These are phyloP conservation scores for Acacia melanoxylon DNA, from an alignment of 306 rosid species.

Conservation along the genomic window DNA sequence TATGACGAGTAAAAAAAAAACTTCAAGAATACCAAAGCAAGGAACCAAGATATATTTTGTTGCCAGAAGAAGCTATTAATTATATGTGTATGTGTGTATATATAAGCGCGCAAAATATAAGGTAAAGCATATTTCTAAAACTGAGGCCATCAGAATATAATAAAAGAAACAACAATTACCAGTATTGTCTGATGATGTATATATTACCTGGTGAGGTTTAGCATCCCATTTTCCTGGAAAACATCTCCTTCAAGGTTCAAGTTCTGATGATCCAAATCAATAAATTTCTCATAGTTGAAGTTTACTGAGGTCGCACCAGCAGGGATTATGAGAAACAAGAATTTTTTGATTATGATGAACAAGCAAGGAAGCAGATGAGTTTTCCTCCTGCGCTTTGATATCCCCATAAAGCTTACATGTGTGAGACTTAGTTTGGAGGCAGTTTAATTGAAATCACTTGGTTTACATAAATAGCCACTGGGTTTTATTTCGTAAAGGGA, in stretches of 20 bases:
- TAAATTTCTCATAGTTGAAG: constrained; percentile 14
- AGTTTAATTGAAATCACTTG: not conserved
- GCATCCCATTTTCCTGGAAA: not conserved
- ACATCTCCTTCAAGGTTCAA: constrained; percentile 11
- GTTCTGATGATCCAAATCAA: not conserved
- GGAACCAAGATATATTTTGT: no score
- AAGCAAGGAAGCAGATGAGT: not conserved
- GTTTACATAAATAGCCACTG: not conserved
- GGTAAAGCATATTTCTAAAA: not conserved
- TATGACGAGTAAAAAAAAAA: no score
- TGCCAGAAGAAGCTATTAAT: no score
- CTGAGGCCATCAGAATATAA: not conserved
- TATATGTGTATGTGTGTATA: no score
- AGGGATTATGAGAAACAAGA: not conserved
- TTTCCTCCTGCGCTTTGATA: not conserved
- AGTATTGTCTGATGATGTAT: not conserved
- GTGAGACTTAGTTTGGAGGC: not conserved
- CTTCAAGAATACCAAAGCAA: no score
- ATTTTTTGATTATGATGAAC: not conserved
- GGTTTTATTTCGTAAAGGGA: no score
- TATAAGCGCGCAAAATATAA: no score
- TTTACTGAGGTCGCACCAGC: not conserved
- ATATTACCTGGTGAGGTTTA: constrained; percentile 19
- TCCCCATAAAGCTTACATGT: not conserved
- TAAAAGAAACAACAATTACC: not conserved